Percentiles rank a stretch among this genome's conserved stretches.
phyloP scores from a whole-genome alignment of 1,284 basidiomycete genomes.

The Rhodotorula sp. region DNA sequence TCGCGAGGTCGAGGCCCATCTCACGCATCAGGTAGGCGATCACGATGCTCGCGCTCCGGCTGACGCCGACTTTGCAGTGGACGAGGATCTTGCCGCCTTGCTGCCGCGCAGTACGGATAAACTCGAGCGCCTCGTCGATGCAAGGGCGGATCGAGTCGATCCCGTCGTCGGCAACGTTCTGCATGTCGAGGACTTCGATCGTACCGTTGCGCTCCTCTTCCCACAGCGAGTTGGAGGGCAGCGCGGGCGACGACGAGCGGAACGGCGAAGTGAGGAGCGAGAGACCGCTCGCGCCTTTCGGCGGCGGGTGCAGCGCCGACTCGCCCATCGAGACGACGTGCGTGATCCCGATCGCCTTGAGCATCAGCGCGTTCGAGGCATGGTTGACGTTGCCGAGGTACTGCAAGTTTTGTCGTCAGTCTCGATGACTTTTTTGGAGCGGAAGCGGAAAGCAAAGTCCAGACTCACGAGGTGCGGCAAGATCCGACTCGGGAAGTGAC shows the following conservation, averaged over 20 bases:
- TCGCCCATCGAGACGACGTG: conserved; percentile 98
- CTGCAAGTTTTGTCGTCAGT: conserved; percentile 6
- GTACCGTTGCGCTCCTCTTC: conserved; percentile 80
- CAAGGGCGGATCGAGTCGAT: conserved; percentile 90
- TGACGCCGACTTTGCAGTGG: conserved; percentile 94
- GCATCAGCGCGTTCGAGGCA: conserved; percentile 91
- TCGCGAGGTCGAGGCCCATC: conserved; percentile 79
- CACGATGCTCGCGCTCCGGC: conserved; percentile 86
- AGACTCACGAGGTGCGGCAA: conserved; percentile 71
- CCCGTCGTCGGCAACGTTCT: conserved; percentile 82
- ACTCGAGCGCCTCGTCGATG: conserved; percentile 81
- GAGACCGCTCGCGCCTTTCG: conserved; percentile 18
- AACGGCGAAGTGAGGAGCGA: conserved; percentile 16
- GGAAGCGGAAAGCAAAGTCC: no score
- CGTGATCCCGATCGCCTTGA: conserved; percentile 91
- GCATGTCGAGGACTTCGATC: conserved; percentile 84
- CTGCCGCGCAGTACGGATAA: conserved; percentile 82
- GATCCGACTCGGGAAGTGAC: conserved; percentile 91
- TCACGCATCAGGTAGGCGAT: conserved; percentile 98
- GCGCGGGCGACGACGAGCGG: conserved; percentile 46
- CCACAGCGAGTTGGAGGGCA: conserved; percentile 66
- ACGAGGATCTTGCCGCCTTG: conserved; percentile 87
- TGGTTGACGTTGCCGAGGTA: conserved; percentile 95
- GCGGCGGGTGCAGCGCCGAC: conserved; percentile 70
- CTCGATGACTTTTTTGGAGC: no score